Evolutionary conservation across 306 rosid genomes (phyloP).

Genomic region (Dryas drummondii): DNA sequence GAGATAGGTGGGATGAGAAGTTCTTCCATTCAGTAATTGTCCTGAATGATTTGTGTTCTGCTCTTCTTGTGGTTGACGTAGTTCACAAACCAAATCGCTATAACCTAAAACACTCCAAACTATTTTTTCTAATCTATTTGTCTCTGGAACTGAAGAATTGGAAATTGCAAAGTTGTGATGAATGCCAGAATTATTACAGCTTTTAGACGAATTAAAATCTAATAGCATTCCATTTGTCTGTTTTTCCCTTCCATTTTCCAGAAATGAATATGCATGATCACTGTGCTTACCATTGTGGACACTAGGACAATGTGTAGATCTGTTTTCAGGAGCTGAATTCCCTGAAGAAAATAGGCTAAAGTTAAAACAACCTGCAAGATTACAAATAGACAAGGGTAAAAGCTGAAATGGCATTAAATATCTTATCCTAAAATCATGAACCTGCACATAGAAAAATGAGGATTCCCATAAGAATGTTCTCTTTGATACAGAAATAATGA

Average conservation of each 20-base stretch:
- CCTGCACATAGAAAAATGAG: not conserved
- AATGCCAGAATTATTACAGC: slow-evolving; percentile 26
- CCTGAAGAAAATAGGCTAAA: slow-evolving; percentile 28
- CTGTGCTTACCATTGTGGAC: slow-evolving; percentile 25
- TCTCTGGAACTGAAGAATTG: slow-evolving; percentile 34
- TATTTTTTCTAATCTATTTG: slow-evolving; percentile 43
- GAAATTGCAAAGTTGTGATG: slow-evolving; percentile 33
- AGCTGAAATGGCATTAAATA: not conserved
- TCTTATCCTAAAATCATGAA: slow-evolving; percentile 4
- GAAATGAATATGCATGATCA: slow-evolving; percentile 28
- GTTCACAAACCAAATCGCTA: slow-evolving; percentile 52
- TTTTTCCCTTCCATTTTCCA: slow-evolving; percentile 32
- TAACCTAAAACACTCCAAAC: slow-evolving; percentile 51
- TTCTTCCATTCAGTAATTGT: slow-evolving; percentile 32
- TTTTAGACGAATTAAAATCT: slow-evolving; percentile 45
- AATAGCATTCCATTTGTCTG: slow-evolving; percentile 36
- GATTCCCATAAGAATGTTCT: not conserved
- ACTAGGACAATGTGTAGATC: slow-evolving; percentile 29
- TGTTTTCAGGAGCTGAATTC: slow-evolving; percentile 36
- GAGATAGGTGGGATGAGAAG: slow-evolving; percentile 38
- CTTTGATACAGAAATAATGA: not conserved
- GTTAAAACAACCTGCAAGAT: slow-evolving; percentile 8
- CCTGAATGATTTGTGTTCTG: slow-evolving; percentile 25
- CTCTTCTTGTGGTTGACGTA: slow-evolving; percentile 30
- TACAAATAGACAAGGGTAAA: not conserved